phyloP scores from a whole-genome alignment of 139 green algal genomes.

The Dunaliella primolecta region DNA sequence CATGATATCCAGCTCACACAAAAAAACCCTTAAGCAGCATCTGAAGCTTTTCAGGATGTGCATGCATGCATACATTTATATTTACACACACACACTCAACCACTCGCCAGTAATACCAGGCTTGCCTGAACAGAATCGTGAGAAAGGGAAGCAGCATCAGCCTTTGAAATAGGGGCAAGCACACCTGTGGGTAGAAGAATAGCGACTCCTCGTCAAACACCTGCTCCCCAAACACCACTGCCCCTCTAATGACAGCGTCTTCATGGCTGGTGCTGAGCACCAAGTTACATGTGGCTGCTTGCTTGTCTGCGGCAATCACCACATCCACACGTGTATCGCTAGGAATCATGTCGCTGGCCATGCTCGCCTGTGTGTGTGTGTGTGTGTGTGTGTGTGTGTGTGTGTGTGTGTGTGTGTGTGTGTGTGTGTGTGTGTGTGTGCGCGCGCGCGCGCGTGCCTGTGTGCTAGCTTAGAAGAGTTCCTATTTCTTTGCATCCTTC shows the following conservation, averaged over 20 bases:
- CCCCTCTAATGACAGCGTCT: constrained; percentile 49
- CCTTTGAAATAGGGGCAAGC: too few relatives aligned
- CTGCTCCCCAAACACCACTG: constrained; percentile 62
- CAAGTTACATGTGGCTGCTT: constrained; percentile 35
- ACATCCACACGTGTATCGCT: constrained; percentile 46
- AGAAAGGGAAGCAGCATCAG: too few relatives aligned
- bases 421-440: not conserved
- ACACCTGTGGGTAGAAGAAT: constrained; percentile 32
- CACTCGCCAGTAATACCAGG: too few relatives aligned
- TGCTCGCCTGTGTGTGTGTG: not conserved
- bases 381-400: not conserved
- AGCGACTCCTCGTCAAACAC: constrained; percentile 44
- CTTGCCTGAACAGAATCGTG: too few relatives aligned
- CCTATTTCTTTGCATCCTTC: not conserved
- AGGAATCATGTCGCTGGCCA: constrained; percentile 39
- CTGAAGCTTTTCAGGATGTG: too few relatives aligned
- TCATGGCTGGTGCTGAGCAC: constrained; percentile 55
- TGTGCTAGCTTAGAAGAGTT: not conserved
- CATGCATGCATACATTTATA: too few relatives aligned
- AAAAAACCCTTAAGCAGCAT: too few relatives aligned
- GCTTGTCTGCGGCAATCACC: constrained; percentile 50
- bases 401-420: too few relatives aligned
- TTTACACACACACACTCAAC: too few relatives aligned
- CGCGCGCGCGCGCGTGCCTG: too few relatives aligned
- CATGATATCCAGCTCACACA: too few relatives aligned